Percentiles rank a stretch among this genome's conserved stretches.
Evolutionary conservation across 495 filamentous ascomycete species (phyloP).

Genomic region (Aspergillus affinis): DNA sequence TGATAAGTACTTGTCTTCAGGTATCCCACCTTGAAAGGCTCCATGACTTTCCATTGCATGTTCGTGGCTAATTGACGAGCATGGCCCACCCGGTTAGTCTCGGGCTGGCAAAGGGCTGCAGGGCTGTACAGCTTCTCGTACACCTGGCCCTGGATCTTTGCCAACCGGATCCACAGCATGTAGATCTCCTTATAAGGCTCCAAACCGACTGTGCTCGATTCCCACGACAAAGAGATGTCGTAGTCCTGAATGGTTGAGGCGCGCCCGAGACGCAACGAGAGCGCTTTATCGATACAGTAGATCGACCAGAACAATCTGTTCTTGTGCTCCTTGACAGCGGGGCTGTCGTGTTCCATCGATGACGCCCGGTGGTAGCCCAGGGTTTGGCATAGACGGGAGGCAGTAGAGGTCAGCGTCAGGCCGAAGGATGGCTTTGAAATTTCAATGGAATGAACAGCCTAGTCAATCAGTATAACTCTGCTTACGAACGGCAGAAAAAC

Average conservation of each 20-base stretch:
- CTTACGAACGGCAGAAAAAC: conserved; percentile 14
- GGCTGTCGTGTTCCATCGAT: conserved; percentile 48
- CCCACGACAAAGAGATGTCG: conserved; percentile 56
- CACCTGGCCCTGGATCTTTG: conserved; percentile 54
- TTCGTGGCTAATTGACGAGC: conserved; percentile 35
- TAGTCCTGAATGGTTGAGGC: conserved; percentile 61
- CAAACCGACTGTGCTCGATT: conserved; percentile 25
- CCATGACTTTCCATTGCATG: conserved; percentile 32
- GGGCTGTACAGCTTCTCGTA: conserved; percentile 65
- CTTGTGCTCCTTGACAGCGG: conserved; percentile 34
- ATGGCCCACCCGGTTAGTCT: conserved; percentile 39
- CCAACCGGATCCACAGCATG: conserved; percentile 50
- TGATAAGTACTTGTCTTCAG: neutral
- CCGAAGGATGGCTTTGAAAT: conserved; percentile 62
- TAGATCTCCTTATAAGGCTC: conserved; percentile 31
- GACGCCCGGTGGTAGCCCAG: conserved; percentile 62
- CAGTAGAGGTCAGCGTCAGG: conserved; percentile 59
- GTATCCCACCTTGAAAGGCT: conserved; percentile 34
- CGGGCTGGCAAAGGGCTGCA: conserved; percentile 50
- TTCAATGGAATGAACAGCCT: conserved; percentile 59
- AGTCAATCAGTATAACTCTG: neutral
- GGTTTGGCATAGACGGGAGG: conserved; percentile 59
- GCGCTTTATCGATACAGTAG: conserved; percentile 58
- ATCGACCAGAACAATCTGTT: conserved; percentile 60
- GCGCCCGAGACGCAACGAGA: conserved; percentile 65